Conservation (phyloP, 2,329 filamentous ascomycete species). For the Graphiopsis chlorocephala region DNA sequence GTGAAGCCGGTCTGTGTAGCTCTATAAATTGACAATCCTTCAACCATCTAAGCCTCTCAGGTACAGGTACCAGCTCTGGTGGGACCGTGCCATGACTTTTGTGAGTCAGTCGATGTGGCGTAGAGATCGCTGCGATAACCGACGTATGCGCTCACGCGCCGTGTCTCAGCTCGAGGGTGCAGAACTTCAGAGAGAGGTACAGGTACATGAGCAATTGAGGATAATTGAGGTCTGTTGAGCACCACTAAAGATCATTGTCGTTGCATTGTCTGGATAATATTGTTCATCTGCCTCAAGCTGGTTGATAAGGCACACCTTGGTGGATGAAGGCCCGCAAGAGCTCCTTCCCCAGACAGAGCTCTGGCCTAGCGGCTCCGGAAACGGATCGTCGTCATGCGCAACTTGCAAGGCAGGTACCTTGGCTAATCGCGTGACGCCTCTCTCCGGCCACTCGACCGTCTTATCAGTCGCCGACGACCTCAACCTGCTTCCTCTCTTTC, state of each 20-base stretch:
- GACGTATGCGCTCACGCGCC: neutral
- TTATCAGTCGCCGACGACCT: constrained; percentile 14
- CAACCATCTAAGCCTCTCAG: neutral
- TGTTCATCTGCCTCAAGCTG: neutral
- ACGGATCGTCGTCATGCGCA: constrained; percentile 12
- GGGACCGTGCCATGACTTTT: constrained; percentile 12
- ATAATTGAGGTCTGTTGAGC: neutral
- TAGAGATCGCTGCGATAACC: constrained; percentile 5
- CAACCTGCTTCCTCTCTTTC: constrained; percentile 39
- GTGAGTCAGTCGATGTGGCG: constrained; percentile 14
- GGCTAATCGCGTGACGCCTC: constrained; percentile 7
- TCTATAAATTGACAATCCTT: neutral
- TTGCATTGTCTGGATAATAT: neutral
- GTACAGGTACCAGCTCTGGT: neutral
- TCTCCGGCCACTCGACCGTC: constrained; percentile 19
- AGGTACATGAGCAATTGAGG: neutral
- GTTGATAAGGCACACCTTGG: neutral
- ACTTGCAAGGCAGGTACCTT: neutral
- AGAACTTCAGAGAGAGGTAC: neutral
- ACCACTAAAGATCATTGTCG: neutral
- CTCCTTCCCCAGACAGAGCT: no score
- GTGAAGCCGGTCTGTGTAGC: neutral
- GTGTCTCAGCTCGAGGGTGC: neutral
- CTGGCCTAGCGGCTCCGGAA: constrained; percentile 8
- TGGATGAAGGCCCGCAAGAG: neutral